phyloP scores from a whole-genome alignment of 2,329 filamentous ascomycete species.

The Teratosphaeria zuluensis region DNA sequence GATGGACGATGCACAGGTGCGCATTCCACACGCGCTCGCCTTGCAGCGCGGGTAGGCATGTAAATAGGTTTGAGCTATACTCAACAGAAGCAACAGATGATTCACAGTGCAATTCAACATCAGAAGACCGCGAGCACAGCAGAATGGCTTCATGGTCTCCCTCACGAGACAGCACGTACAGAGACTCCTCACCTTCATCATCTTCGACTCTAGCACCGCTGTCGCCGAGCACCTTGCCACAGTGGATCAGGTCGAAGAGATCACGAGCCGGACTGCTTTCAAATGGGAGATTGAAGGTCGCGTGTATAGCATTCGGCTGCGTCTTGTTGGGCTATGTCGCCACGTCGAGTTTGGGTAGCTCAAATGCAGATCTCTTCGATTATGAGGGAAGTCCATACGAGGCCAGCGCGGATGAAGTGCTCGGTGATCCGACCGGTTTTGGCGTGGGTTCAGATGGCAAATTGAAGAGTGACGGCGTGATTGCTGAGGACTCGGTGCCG shows the following conservation, averaged over 20 bases:
- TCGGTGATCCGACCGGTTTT: slow-evolving; percentile 17
- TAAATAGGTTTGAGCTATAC: background rate
- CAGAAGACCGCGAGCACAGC: background rate
- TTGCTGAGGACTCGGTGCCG: slow-evolving; percentile 10
- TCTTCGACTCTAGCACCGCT: slow-evolving; percentile 14
- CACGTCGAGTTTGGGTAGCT: slow-evolving; percentile 17
- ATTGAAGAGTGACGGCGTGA: slow-evolving; percentile 9
- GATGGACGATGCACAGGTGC: background rate
- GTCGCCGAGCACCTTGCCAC: slow-evolving; percentile 16
- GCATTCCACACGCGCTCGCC: background rate
- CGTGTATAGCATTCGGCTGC: slow-evolving; percentile 15
- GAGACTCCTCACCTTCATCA: slow-evolving; percentile 12
- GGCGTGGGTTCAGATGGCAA: background rate
- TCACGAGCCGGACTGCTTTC: slow-evolving; percentile 8
- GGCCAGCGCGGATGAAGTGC: slow-evolving; percentile 10
- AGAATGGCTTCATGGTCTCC: slow-evolving; percentile 15
- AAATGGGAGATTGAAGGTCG: slow-evolving; percentile 15
- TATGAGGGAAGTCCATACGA: slow-evolving; percentile 8
- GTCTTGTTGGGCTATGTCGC: slow-evolving; percentile 23
- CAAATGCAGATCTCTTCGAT: slow-evolving; percentile 3
- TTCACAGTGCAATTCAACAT: background rate
- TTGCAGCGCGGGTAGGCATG: background rate
- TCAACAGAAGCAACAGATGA: background rate
- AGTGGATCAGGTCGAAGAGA: slow-evolving; percentile 18
- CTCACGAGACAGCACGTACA: slow-evolving; percentile 11